Conservation (phyloP, 148 eudicot genomes). For the Chenopodium suecicum region DNA sequence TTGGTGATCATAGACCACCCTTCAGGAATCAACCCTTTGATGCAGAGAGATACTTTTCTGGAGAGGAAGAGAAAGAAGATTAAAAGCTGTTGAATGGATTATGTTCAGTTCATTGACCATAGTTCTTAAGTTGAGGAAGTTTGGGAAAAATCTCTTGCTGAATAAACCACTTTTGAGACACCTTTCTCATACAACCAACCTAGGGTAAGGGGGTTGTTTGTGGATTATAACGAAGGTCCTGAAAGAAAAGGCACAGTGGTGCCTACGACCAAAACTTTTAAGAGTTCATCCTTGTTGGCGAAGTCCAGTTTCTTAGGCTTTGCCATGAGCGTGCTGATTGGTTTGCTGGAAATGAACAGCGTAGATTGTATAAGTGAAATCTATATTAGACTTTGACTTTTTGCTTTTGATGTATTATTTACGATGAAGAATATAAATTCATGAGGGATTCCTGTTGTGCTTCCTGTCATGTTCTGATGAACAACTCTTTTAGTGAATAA, state of each 20-base stretch:
- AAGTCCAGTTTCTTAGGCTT: not conserved
- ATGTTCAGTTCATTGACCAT: constrained; percentile 4
- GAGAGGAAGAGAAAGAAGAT: constrained; percentile 44
- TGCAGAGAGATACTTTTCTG: constrained; percentile 54
- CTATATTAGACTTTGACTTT: not conserved
- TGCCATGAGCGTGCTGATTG: not conserved
- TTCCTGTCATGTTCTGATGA: not conserved
- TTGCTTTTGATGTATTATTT: not conserved
- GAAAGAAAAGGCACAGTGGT: not conserved
- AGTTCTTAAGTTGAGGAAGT: not conserved
- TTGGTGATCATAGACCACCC: constrained; percentile 33
- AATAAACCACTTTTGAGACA: not conserved
- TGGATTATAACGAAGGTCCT: not conserved
- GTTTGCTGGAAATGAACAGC: not conserved
- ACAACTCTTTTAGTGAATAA: not conserved
- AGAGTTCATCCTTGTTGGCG: not conserved
- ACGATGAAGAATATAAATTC: not conserved
- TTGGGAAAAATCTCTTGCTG: not conserved
- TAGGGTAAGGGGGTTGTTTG: not conserved
- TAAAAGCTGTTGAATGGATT: constrained; percentile 7
- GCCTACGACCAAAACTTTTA: not conserved
- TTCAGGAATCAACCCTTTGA: constrained; percentile 61
- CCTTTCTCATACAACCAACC: not conserved
- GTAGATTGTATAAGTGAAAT: not conserved
- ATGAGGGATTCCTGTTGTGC: not conserved